These are phyloP conservation scores for Diophrys sp. DNA, from an alignment of 73 alveolate species.

Conservation along the genomic window DNA sequence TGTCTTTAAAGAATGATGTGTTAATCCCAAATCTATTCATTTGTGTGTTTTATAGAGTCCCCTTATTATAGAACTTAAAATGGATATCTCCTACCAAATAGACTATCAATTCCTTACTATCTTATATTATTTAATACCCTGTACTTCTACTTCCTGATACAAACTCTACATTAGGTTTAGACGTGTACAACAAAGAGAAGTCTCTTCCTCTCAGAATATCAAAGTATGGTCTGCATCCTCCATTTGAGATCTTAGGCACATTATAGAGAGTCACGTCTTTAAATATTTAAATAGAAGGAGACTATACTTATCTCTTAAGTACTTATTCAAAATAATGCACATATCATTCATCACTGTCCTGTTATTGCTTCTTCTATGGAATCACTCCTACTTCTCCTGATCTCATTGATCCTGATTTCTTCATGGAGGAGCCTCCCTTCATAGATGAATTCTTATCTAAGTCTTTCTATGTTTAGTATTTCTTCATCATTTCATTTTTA, in stretches of 20 bases:
- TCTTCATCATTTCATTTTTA: no score
- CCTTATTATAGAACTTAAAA: neutral
- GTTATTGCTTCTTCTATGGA: no score
- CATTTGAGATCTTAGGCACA: constrained; percentile 34
- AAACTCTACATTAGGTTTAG: neutral
- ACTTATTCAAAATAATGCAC: constrained; percentile 57
- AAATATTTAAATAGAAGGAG: constrained; percentile 34
- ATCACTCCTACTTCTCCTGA: no score
- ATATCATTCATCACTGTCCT: no score
- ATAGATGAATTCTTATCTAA: no score
- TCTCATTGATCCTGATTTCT: no score
- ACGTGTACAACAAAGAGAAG: neutral
- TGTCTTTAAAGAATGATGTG: neutral
- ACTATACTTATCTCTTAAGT: constrained; percentile 17
- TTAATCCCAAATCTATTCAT: neutral
- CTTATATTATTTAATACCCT: neutral
- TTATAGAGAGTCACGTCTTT: constrained; percentile 38
- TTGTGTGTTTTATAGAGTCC: neutral
- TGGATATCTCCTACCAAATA: neutral
- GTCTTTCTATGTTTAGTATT: no score
- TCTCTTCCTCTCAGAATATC: constrained; percentile 58
- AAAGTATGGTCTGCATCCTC: constrained; percentile 56
- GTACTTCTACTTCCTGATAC: no score
- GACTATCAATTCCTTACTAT: neutral
- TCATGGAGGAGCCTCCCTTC: no score